Percentiles rank a stretch among this genome's conserved stretches.
Conservation (phyloP, 2,329 filamentous ascomycete genomes). For the Ophiostoma novo-ulmi region DNA sequence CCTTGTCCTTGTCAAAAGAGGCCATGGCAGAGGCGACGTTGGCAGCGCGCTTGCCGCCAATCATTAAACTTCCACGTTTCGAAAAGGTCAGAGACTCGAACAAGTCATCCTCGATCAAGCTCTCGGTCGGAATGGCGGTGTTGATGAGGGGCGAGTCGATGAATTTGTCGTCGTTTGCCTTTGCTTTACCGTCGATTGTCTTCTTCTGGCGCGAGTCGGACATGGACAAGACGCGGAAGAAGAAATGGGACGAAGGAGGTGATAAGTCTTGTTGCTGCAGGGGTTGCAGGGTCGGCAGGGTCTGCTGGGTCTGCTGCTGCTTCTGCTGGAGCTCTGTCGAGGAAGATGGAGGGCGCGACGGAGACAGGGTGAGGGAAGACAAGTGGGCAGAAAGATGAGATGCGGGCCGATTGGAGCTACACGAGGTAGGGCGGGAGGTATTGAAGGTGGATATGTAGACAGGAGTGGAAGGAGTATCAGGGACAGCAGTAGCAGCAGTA, state of each 20-base stretch:
- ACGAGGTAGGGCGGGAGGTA: background rate
- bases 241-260: conserved; percentile 8
- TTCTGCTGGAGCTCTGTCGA: background rate
- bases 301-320: conserved; percentile 3
- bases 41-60: conserved; percentile 44
- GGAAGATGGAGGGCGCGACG: background rate
- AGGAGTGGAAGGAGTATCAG: background rate
- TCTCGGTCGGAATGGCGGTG: conserved; percentile 52
- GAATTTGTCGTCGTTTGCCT: background rate
- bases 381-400: conserved; percentile 5
- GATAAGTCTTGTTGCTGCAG: conserved; percentile 7
- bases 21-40: conserved; percentile 22
- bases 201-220: conserved; percentile 19
- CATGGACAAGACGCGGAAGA: conserved; percentile 25
- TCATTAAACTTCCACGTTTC: conserved; percentile 59
- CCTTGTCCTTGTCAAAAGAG: conserved; percentile 21
- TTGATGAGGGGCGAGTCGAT: conserved; percentile 36
- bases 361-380: background rate
- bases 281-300: background rate
- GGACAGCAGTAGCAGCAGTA: background rate
- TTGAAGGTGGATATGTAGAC: background rate
- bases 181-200: background rate
- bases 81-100: conserved; percentile 55
- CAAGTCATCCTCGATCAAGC: conserved; percentile 54
- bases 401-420: background rate